Base-by-base conservation (phyloP, 2,329 filamentous ascomycete species). In the Aureobasidium sp. region DNA sequence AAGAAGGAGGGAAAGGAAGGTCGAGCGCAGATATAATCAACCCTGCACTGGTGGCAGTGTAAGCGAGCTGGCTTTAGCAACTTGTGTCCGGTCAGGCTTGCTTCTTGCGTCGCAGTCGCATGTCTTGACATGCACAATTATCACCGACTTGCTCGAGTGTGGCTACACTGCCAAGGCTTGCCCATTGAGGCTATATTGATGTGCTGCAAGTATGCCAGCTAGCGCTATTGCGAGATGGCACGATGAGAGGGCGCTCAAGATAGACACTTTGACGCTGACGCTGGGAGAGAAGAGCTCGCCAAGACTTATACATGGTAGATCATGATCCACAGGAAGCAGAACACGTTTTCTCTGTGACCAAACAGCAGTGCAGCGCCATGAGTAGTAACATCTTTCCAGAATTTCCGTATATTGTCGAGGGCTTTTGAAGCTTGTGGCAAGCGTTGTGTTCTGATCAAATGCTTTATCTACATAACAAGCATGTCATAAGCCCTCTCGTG, bases 401-500 rank as follows among this genome's bases (percentile, higher is more conserved):
- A 50, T 34, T 29, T 50, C n/a, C 47, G 47, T 50, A 50, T 32
- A 50, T 32, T 32, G 47, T 50, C 47, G 47, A 50, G 47, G 26
- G 47, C 47, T 50, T 50, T 50, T 5, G 26, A 50, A 50, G 47
- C 47, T 50, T 50, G 47, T 50, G 47, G 47, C 47, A 50, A 13
- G 47, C 47, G 47, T 50, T 50, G 47, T 50, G 47, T 50, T 50
- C 47, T 34, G 26, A 50, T 50, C 47, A 50, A 50, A 32, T 5
- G 47, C 47, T 32, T 50, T 32, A 32, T 32, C 29, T 50, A 50
- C 4, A 50, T 50, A 50, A 50, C 26, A 50, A 50, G 47, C 26
- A 50, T 50, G 26, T 50, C 47, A 50, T 50, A 50, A 50, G 26
- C 47, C 47, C 47, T 44, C 53, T 43, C 53, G 36, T 59, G 53